These are phyloP conservation scores for Penicillium turbatum DNA, from an alignment of 495 filamentous ascomycete species.

Conservation along the genomic window DNA sequence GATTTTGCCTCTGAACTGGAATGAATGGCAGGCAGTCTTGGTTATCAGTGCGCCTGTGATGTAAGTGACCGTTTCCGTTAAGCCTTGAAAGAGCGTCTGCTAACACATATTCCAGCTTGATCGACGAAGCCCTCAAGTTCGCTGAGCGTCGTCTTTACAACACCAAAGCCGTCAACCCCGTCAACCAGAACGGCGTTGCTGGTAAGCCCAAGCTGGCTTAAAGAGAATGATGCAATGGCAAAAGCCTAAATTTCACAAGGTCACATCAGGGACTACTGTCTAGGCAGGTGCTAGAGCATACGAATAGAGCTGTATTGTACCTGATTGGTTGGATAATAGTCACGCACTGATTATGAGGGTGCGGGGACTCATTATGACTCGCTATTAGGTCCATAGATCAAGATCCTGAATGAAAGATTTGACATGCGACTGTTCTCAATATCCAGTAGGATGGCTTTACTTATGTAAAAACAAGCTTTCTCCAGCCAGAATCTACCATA, in stretches of 20 bases:
- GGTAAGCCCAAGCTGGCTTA: slow-evolving; percentile 42
- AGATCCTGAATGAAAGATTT: slow-evolving; percentile 8
- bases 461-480: neutral
- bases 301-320: slow-evolving; percentile 26
- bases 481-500: neutral
- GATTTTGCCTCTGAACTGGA: slow-evolving; percentile 82
- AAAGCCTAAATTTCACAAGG: neutral
- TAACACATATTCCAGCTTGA: slow-evolving; percentile 53
- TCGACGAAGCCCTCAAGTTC: slow-evolving; percentile 86
- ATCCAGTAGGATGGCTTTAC: neutral
- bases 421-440: neutral
- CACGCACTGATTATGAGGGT: neutral
- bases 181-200: slow-evolving; percentile 30
- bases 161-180: slow-evolving; percentile 14
- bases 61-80: slow-evolving; percentile 51
- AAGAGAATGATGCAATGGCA: slow-evolving; percentile 4
- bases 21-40: slow-evolving; percentile 91
- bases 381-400: slow-evolving; percentile 19
- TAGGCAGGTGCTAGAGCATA: neutral
- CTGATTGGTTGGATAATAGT: neutral
- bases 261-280: neutral
- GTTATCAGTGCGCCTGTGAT: slow-evolving; percentile 88
- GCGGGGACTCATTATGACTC: slow-evolving; percentile 8
- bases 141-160: slow-evolving; percentile 63
- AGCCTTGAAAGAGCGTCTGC: neutral